Percentiles rank a stretch among this genome's conserved stretches.
phyloP scores from a whole-genome alignment of 805 yeast species.

The Hagleromyces aurorensis region DNA sequence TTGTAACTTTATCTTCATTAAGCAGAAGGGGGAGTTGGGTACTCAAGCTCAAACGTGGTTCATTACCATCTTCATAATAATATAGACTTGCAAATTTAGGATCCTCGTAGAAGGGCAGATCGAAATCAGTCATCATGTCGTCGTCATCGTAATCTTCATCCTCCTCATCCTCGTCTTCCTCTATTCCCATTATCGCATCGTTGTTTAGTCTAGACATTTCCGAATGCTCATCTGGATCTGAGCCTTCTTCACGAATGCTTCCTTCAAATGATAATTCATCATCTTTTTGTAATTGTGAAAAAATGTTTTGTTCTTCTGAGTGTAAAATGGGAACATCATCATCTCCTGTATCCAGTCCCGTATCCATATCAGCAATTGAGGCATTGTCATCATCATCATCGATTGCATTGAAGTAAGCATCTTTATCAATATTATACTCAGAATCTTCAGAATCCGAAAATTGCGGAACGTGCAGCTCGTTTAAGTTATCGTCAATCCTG shows the following conservation, averaged over 20 bases:
- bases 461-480: constrained; percentile 24
- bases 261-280: constrained; percentile 30
- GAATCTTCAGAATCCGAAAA: constrained; percentile 31
- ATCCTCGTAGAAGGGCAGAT: constrained; percentile 37
- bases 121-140: constrained; percentile 30
- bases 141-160: constrained; percentile 29
- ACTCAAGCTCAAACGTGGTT: constrained; percentile 27
- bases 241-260: constrained; percentile 27
- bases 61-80: constrained; percentile 28
- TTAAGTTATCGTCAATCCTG: constrained; percentile 8
- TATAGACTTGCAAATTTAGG: constrained; percentile 30
- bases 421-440: constrained; percentile 29
- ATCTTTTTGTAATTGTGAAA: constrained; percentile 25
- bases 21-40: constrained; percentile 29
- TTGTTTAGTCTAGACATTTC: constrained; percentile 7
- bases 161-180: constrained; percentile 17
- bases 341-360: constrained; percentile 28
- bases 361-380: constrained; percentile 28
- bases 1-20: constrained; percentile 25
- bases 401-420: constrained; percentile 25
- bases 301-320: constrained; percentile 28
- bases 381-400: constrained; percentile 26
- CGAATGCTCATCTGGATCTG: constrained; percentile 28
- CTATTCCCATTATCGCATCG: constrained; percentile 4
- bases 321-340: constrained; percentile 27